Evolutionary conservation across 2,329 filamentous ascomycete genomes (phyloP).

Genomic region (Pseudogymnoascus sp.): DNA sequence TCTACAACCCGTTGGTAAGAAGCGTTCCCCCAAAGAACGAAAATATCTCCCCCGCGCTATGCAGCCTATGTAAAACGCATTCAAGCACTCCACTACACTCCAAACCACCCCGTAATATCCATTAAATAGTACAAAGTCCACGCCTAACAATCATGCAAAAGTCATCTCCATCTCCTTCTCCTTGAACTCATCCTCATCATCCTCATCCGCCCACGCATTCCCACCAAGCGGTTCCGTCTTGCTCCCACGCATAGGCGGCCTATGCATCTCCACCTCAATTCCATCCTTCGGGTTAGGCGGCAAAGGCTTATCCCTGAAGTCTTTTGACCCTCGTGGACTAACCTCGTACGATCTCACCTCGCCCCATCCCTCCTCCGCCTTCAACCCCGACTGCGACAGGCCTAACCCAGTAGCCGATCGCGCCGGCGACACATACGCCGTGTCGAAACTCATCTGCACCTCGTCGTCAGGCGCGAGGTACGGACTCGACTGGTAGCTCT

Average conservation of each 20-base stretch:
- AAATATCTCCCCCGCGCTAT: not conserved
- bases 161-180: constrained; percentile 75
- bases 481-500: constrained; percentile 7
- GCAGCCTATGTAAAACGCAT: not conserved
- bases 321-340: constrained; percentile 9
- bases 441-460: constrained; percentile 67
- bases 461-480: constrained; percentile 37
- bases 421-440: constrained; percentile 42
- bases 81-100: not conserved
- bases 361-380: not conserved
- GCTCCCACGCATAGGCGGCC: constrained; percentile 21
- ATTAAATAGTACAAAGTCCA: constrained; percentile 2
- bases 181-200: constrained; percentile 61
- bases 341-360: not conserved
- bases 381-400: not conserved
- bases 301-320: constrained; percentile 18
- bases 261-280: constrained; percentile 20
- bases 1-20: not conserved
- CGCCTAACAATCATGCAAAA: constrained; percentile 43
- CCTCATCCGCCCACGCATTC: constrained; percentile 66
- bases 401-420: not conserved
- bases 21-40: not conserved
- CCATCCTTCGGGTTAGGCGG: constrained; percentile 16
- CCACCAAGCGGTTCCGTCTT: constrained; percentile 22
- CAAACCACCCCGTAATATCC: not conserved